These are phyloP conservation scores for Yamadazyma atmosphaerica DNA, from an alignment of 1,139 yeast species.

Conservation along the genomic window DNA sequence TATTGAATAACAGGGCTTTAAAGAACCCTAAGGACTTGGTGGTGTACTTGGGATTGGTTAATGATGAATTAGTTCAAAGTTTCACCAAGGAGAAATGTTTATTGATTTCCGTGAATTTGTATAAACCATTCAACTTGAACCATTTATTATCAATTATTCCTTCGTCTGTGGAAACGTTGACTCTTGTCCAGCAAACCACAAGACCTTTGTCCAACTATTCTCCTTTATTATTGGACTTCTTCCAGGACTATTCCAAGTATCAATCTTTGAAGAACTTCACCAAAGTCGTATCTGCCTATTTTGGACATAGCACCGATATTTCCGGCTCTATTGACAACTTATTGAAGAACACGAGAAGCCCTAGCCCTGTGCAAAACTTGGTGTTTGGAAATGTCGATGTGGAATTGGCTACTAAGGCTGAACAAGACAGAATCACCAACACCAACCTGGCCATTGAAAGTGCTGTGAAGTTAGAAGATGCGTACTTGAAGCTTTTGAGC, in stretches of 20 bases:
- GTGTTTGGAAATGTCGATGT: conserved; percentile 51
- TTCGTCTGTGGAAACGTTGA: conserved; percentile 53
- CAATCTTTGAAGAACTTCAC: conserved; percentile 49
- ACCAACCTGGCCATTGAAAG: conserved; percentile 38
- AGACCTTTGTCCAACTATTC: conserved; percentile 50
- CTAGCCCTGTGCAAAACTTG: conserved; percentile 62
- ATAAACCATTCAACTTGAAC: conserved; percentile 68
- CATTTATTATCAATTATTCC: conserved; percentile 57
- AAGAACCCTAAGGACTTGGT: conserved; percentile 40
- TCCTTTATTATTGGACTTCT: conserved; percentile 71
- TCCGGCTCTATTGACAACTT: conserved; percentile 45
- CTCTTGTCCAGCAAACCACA: conserved; percentile 62
- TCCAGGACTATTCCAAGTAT: conserved; percentile 54
- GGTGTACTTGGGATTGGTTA: conserved; percentile 61
- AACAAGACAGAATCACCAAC: conserved; percentile 25
- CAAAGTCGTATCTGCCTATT: conserved; percentile 58
- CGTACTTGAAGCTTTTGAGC: conserved; percentile 71
- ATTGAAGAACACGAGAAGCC: conserved; percentile 51
- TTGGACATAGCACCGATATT: conserved; percentile 52
- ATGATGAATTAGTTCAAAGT: conserved; percentile 40
- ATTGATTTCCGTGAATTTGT: conserved; percentile 58
- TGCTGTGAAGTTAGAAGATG: conserved; percentile 64
- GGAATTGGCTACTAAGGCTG: conserved; percentile 31
- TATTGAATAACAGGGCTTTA: conserved; percentile 13
- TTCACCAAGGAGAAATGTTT: conserved; percentile 46